Base-by-base conservation (phyloP, 1,284 basidiomycete species). In the Apiotrichum siamense region DNA sequence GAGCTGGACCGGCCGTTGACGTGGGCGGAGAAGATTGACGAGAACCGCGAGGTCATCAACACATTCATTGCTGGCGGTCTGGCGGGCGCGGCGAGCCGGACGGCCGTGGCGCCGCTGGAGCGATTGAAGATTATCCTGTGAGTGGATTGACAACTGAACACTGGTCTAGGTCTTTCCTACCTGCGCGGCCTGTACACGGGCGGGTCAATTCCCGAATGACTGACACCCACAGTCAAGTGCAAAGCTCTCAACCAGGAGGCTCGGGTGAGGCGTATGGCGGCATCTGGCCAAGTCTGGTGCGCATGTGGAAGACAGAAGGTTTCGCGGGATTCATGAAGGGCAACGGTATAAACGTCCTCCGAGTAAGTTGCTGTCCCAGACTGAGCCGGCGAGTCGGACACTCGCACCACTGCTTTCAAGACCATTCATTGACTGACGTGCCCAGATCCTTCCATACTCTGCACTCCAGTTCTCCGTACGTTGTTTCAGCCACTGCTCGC, bases 81-180 rank as follows among this genome's bases (percentile, higher is more conserved):
- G 29, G 74, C 74, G 3, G 74, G 74, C 12, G 74, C 74, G 11
- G 63, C 88, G 10, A 90, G 87, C 57, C 79, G 92, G 52, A 96
- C 93, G 3, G 87, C 96, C 26, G 92, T 97, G 44, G 87, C 84
- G 58, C 92, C 93, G 15, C 74, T 97, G 17, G 93, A 97, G 67
- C 77, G 92, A 49, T 77, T 97, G 45, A 97, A 97, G 76, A 97
- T 97, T 66, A 96, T 97, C 59, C 86, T 94, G 90, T 92, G 64
- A 66, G 85, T 72, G 15, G 5, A 25, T 13, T 24, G 11, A 5
- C 24, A n/a, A n/a, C n/a, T 5, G 24, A n/a, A 17, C 24, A 17
- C 38, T 7, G 12, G 29, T 31, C 10, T 15, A 31, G 29, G 10
- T 11, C 15, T 9, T 31, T 9, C 29, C 29, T 31, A 15, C 29